phyloP scores from a whole-genome alignment of 805 yeast genomes.

The Ogataea neopini region DNA sequence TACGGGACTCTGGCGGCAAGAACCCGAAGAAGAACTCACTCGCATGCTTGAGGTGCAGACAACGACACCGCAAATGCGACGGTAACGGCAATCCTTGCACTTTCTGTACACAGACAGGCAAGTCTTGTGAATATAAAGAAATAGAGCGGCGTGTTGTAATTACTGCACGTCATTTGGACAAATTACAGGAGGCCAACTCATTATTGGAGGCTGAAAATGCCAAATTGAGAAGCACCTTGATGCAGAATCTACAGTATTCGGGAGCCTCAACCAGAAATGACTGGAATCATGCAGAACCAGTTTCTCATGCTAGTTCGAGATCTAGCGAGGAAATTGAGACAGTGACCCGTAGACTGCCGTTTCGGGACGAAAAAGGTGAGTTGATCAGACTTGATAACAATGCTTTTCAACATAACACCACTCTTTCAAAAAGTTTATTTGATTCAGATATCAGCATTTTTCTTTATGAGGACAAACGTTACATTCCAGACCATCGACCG shows the following conservation, averaged over 20 bases:
- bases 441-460: slow-evolving; percentile 67
- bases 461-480: slow-evolving; percentile 1
- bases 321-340: neutral
- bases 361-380: slow-evolving; percentile 62
- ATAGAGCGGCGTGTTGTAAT: slow-evolving; percentile 66
- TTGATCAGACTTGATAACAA: slow-evolving; percentile 39
- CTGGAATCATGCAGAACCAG: neutral
- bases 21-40: slow-evolving; percentile 10
- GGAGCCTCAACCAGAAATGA: neutral
- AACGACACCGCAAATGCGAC: slow-evolving; percentile 69
- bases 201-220: slow-evolving; percentile 61
- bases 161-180: slow-evolving; percentile 60
- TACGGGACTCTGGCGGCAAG: neutral
- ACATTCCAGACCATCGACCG: neutral
- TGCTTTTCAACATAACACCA: slow-evolving; percentile 62
- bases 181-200: slow-evolving; percentile 61
- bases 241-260: slow-evolving; percentile 18
- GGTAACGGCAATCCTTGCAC: slow-evolving; percentile 64
- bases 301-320: neutral
- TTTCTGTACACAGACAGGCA: slow-evolving; percentile 55
- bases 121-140: slow-evolving; percentile 64
- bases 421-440: slow-evolving; percentile 71
- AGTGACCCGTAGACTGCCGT: slow-evolving; percentile 47
- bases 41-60: slow-evolving; percentile 60
- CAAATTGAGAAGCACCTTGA: slow-evolving; percentile 42